Base-by-base conservation (phyloP, 768 basidiomycete genomes). In the Leccinum longicurvipes region DNA sequence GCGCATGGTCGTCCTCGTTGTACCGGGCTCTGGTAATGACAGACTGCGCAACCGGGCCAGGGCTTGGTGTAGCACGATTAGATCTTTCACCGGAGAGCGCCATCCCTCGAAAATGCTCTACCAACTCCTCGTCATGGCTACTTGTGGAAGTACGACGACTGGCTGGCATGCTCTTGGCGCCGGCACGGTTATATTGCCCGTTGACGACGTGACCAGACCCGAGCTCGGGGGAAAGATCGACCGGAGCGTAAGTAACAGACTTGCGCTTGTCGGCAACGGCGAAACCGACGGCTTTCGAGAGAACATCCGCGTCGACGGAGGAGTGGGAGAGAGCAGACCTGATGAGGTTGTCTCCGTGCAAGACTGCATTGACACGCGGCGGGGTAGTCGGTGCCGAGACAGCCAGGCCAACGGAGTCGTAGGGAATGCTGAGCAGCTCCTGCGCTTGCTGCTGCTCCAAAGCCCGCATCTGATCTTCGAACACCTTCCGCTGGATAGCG, bases 401-500 rank as follows among this genome's bases (percentile, higher is more conserved):
- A 15, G 93, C 92, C 47, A 93, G 72, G 64, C 77, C 77, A 58
- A 75, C 74, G n/a, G 80, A 60, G 58, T 89, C 87, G 67, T 81
- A 82, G 32, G 89, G 88, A 63, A 92, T 80, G 61, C 72, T 82
- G 65, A 94, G 83, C 36, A 93, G 80, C 69, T 93, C 91, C 61
- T 89, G 87, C 12, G 85, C 86, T 74, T 98, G 95, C 71, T 93
- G 87, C 60, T 89, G 87, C 75, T 98, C 94, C 60, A 98, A 82
- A 52, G 81, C 85, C 53, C 89, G 87, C 95, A 97, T 97, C 75
- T 97, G 93, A 65, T 96, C 92, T 74, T 98, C 95, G 72, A 98
- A 98, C 65, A 91, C 74, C 73, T 86, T 89, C 68, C 93, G 87
- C 70, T 96, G 94, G 42, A 91, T 70, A 36, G 76, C 76, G 59